Base-by-base conservation (phyloP, 768 basidiomycete species). In the Antrodiella citrinella region DNA sequence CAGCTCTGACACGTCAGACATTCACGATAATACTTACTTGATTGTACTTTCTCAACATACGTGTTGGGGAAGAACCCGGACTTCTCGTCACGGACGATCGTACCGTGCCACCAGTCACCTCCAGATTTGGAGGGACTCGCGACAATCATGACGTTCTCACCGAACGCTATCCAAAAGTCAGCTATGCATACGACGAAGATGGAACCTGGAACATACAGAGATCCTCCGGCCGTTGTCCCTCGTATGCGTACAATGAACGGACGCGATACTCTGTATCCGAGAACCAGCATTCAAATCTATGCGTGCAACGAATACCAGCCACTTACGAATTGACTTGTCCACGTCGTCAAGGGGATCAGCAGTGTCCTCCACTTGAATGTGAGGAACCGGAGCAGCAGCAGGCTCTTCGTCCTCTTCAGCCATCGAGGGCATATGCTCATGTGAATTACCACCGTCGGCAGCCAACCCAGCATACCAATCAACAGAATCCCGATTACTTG, bases 61-160 rank as follows among this genome's bases (percentile, higher is more conserved):
- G 83, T 82, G 63, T 84, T 82, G 0, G 95, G 95, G 80, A 97
- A 91, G 70, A 94, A 81, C 1, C 96, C 96, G 26, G 77, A 72
- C 60, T 77, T 80, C 18, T 85, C 82, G 47, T 73, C 78, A 49
- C 72, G 79, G 25, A 82, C 67, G 13, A 77, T 64, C 3, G 73
- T 86, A 22, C 92, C 93, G 62, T 87, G 89, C 90, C 91, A 95
- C 96, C 96, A 98, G 54, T 91, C 90, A 35, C 86, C 82, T 18
- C 76, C 81, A 25, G 82, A 72, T 65, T 89, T 95, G 15, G 93
- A 90, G 0, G 93, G 91, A 65, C 95, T 79, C 10, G 88, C 92
- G 26, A 71, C 66, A 11, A 98, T 68, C 45, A 93, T 74, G 21
- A 82, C 60, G 64, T 97, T 92, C 61, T 87, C 83, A 21, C 66